Percentiles rank a stretch among this genome's conserved stretches.
Conservation (phyloP, 495 filamentous ascomycete genomes). For the Cenococcum geophilum region DNA sequence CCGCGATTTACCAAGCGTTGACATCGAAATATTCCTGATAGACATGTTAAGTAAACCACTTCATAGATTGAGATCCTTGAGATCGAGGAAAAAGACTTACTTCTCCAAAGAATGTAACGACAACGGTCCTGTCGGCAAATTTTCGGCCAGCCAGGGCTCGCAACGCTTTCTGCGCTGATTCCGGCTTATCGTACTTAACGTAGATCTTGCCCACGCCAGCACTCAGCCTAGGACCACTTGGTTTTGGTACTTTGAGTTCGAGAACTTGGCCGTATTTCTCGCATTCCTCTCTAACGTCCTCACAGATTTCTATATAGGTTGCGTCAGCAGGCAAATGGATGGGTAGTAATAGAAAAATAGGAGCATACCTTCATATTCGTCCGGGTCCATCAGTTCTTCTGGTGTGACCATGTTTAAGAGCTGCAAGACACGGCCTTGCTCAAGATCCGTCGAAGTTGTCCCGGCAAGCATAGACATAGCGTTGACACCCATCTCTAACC, state of each 20-base stretch:
- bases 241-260: constrained; percentile 85
- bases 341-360: not conserved
- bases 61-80: not conserved
- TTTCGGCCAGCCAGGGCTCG: constrained; percentile 84
- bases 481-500: constrained; percentile 90
- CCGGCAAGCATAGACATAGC: constrained; percentile 99
- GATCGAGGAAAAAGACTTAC: constrained; percentile 9
- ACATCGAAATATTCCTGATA: constrained; percentile 72
- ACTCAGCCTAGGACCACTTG: constrained; percentile 70
- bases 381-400: constrained; percentile 87
- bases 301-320: constrained; percentile 68
- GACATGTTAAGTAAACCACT: constrained; percentile 23
- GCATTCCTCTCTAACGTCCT: constrained; percentile 89
- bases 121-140: constrained; percentile 91
- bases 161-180: constrained; percentile 76
- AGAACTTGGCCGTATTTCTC: constrained; percentile 78
- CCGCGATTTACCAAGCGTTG: constrained; percentile 56
- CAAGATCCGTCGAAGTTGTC: constrained; percentile 64
- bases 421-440: constrained; percentile 76
- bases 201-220: constrained; percentile 96
- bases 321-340: no score
- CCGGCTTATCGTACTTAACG: constrained; percentile 78
- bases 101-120: constrained; percentile 91
- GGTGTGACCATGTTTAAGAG: constrained; percentile 96
- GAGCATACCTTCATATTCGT: constrained; percentile 81